Evolutionary conservation across 306 rosid species (phyloP).

Genomic region (Trichosanthes truncata): DNA sequence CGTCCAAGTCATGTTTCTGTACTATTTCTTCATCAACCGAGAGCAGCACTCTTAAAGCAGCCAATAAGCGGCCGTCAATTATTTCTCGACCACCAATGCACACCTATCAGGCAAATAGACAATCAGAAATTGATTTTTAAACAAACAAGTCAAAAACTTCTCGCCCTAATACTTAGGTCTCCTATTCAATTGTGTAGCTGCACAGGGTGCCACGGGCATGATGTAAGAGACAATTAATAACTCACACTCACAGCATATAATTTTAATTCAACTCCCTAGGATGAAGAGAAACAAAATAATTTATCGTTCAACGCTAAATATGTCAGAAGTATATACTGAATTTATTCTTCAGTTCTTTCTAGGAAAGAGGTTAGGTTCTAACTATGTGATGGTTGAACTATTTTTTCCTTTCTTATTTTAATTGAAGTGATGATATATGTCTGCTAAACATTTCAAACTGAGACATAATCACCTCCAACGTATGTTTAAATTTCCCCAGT

Average conservation of each 20-base stretch:
- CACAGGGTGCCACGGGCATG: background rate
- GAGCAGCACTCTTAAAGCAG: constrained; percentile 69
- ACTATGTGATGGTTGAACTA: background rate
- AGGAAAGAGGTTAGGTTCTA: background rate
- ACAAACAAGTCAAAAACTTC: background rate
- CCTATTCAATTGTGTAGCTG: background rate
- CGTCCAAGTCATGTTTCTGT: constrained; percentile 41
- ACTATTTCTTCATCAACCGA: constrained; percentile 36
- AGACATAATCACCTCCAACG: background rate
- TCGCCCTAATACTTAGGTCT: background rate
- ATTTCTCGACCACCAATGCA: constrained; percentile 64
- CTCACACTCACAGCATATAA: background rate
- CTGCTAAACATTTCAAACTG: background rate
- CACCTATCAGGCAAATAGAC: constrained; percentile 35
- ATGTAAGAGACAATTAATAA: background rate
- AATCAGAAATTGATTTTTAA: background rate
- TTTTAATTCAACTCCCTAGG: background rate
- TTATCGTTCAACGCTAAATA: background rate
- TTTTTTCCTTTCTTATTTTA: background rate
- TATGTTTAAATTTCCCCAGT: background rate
- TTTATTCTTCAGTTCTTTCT: background rate
- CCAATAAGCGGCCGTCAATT: constrained; percentile 79
- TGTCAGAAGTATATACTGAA: background rate
- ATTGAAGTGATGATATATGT: background rate
- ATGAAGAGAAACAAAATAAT: background rate